phyloP scores from a whole-genome alignment of 495 filamentous ascomycete species.

The Usnea hakonensis region DNA sequence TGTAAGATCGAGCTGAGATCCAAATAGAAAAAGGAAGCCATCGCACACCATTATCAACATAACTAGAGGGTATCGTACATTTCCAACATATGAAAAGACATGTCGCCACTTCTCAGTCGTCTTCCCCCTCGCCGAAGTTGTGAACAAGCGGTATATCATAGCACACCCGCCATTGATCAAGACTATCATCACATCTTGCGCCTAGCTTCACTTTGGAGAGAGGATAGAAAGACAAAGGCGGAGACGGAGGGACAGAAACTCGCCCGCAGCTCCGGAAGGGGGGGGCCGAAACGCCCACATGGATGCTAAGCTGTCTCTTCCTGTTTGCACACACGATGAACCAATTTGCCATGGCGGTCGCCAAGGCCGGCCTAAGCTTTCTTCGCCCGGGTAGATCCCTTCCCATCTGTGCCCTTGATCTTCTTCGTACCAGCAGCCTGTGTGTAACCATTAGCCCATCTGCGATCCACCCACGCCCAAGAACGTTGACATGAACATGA shows the following conservation, averaged over 20 bases:
- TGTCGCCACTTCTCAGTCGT: background rate
- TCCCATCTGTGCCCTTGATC: slow-evolving; percentile 30
- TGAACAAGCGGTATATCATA: background rate
- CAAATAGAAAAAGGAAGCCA: slow-evolving; percentile 2
- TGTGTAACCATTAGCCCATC: slow-evolving; percentile 5
- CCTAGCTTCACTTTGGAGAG: background rate
- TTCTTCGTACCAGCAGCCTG: slow-evolving; percentile 35
- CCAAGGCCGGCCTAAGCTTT: slow-evolving; percentile 3
- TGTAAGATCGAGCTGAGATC: background rate
- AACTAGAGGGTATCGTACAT: slow-evolving; percentile 17
- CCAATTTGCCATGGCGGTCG: background rate
- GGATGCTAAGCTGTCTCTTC: background rate
- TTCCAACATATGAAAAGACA: background rate
- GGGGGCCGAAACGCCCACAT: background rate
- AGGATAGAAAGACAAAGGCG: background rate
- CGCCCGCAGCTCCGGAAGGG: background rate
- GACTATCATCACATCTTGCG: background rate
- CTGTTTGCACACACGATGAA: background rate
- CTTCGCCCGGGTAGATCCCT: slow-evolving; percentile 21
- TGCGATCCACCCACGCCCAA: background rate
- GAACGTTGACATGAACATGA: background rate
- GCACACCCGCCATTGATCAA: background rate
- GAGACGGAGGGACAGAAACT: background rate
- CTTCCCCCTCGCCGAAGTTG: background rate
- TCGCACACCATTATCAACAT: slow-evolving; percentile 5